Percentiles rank a stretch among this genome's conserved stretches.
These are phyloP conservation scores for Metarhizium rileyi DNA, from an alignment of 2,329 filamentous ascomycete genomes.

Conservation along the genomic window DNA sequence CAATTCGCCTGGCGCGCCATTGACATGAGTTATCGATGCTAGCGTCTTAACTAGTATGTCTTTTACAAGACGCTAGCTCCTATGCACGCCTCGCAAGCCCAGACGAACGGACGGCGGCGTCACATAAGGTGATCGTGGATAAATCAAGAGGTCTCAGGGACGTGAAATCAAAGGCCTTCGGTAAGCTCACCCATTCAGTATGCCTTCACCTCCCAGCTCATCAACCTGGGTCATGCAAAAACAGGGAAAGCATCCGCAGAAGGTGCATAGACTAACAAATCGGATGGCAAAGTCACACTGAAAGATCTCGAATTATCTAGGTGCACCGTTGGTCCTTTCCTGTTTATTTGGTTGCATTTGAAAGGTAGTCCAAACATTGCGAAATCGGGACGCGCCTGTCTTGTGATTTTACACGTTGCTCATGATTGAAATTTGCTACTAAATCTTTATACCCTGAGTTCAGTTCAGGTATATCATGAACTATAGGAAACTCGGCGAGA, in stretches of 20 bases:
- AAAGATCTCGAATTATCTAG: too few relatives aligned
- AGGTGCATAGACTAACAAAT: too few relatives aligned
- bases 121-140: too few relatives aligned
- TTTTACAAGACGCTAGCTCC: neutral
- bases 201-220: too few relatives aligned
- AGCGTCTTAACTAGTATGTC: too few relatives aligned
- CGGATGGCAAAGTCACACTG: too few relatives aligned
- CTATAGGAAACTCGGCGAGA: neutral
- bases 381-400: neutral
- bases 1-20: neutral
- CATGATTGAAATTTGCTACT: neutral
- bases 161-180: too few relatives aligned
- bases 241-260: too few relatives aligned
- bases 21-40: constrained; percentile 3
- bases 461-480: neutral
- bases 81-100: neutral
- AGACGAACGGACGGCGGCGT: neutral
- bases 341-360: neutral
- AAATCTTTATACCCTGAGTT: neutral
- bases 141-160: too few relatives aligned
- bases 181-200: neutral
- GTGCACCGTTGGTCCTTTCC: neutral
- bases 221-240: too few relatives aligned
- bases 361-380: neutral
- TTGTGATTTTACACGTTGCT: neutral